A percentile compares a stretch with the other conserved stretches of the same genome.
Conservation (phyloP, 2,329 filamentous ascomycete species). For the Penicillium sp. region DNA sequence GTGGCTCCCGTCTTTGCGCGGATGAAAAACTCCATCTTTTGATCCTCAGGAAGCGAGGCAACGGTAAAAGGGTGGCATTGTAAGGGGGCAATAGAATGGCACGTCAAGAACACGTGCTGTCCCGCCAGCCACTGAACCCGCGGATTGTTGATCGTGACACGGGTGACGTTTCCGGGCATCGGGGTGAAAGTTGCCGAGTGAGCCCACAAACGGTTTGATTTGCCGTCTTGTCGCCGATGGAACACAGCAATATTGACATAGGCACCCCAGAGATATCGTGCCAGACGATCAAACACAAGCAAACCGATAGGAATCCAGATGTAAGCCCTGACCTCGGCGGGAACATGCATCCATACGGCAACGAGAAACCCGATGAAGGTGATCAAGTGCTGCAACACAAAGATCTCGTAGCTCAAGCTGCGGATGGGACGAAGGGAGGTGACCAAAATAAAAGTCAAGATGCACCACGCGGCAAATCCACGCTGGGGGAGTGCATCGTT, state of each 20-base stretch:
- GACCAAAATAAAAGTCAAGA: constrained; percentile 48
- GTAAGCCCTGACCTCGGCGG: constrained; percentile 38
- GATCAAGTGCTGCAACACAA: constrained; percentile 50
- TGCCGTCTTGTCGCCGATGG: constrained; percentile 20
- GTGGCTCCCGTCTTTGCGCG: constrained; percentile 51
- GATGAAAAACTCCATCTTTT: constrained; percentile 52
- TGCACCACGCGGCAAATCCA: constrained; percentile 49
- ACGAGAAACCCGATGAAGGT: constrained; percentile 46
- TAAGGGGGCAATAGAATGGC: constrained; percentile 50
- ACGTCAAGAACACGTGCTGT: constrained; percentile 58
- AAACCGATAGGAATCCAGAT: constrained; percentile 45
- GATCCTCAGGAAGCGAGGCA: constrained; percentile 50
- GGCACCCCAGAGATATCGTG: constrained; percentile 31
- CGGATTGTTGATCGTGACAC: constrained; percentile 51
- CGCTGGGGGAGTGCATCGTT: constrained; percentile 46
- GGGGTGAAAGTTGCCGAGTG: constrained; percentile 44
- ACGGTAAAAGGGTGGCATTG: constrained; percentile 63
- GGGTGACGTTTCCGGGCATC: constrained; percentile 51
- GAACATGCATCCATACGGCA: constrained; percentile 46
- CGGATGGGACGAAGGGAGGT: constrained; percentile 48
- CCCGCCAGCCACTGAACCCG: constrained; percentile 55
- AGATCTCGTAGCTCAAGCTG: constrained; percentile 48
- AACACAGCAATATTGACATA: constrained; percentile 41
- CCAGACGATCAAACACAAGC: constrained; percentile 42
- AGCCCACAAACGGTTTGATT: constrained; percentile 27